These are phyloP conservation scores for Seminavis robusta DNA, from an alignment of 108 stramenopile species.

Conservation along the genomic window DNA sequence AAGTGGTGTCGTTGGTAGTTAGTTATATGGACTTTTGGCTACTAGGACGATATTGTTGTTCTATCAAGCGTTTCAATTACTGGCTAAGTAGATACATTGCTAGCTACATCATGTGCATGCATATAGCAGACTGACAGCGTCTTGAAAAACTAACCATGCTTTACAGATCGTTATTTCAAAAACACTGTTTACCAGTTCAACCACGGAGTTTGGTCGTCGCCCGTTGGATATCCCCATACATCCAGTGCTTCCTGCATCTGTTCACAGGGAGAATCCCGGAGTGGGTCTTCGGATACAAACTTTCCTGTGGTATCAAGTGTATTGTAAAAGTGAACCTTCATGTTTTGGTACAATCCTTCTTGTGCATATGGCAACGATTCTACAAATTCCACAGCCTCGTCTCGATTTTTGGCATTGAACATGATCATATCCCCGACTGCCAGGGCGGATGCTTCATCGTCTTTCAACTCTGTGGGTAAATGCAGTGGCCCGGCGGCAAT, in stretches of 20 bases:
- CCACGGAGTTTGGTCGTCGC: conserved; percentile 77
- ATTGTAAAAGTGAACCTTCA: conserved; percentile 77
- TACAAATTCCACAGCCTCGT: conserved; percentile 73
- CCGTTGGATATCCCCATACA: conserved; percentile 78
- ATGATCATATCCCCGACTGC: conserved; percentile 71
- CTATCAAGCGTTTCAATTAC: no score
- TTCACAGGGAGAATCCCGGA: conserved; percentile 44
- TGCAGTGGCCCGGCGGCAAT: conserved; percentile 74
- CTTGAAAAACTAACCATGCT: no score
- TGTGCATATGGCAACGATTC: conserved; percentile 65
- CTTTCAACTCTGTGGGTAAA: conserved; percentile 67
- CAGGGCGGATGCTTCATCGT: conserved; percentile 52
- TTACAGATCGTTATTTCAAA: no score
- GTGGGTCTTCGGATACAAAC: conserved; percentile 69
- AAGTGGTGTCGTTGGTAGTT: not conserved
- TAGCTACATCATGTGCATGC: no score
- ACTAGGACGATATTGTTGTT: no score
- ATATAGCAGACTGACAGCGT: no score
- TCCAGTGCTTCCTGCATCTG: conserved; percentile 85
- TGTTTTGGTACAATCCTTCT: conserved; percentile 70
- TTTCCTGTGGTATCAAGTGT: conserved; percentile 80
- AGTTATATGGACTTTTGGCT: not conserved
- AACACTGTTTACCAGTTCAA: conserved; percentile 80
- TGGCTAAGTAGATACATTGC: no score
- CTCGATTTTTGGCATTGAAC: conserved; percentile 78